These are phyloP conservation scores for Tetracentron sinense DNA, from an alignment of 164 flowering plant genomes.

Conservation along the genomic window DNA sequence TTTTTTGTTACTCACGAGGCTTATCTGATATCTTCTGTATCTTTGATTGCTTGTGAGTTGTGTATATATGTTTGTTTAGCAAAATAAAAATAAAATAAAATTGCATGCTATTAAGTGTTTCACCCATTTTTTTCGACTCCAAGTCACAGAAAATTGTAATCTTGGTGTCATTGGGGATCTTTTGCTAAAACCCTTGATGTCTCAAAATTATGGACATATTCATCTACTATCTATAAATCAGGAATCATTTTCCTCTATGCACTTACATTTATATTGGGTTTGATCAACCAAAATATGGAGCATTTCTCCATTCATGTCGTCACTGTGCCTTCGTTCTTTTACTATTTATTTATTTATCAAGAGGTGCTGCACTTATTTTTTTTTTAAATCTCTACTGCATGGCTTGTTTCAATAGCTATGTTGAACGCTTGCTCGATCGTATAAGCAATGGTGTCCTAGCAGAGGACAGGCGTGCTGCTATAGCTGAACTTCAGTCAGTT, in stretches of 20 bases:
- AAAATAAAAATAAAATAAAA: no score
- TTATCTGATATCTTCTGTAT: background rate
- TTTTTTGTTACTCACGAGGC: background rate
- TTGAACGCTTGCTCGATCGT: conserved; percentile 90
- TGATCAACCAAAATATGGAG: no score
- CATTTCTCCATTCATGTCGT: background rate
- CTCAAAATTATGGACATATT: no score
- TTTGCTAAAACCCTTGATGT: no score
- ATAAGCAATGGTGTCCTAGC: conserved; percentile 86
- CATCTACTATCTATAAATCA: no score
- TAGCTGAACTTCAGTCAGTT: conserved; percentile 84
- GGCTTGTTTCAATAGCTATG: conserved; percentile 46
- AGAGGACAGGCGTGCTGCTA: conserved; percentile 88
- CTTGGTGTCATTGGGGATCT: no score
- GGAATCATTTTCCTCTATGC: no score
- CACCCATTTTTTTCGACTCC: no score
- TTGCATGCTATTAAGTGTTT: no score
- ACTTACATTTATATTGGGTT: no score
- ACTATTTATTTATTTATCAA: background rate
- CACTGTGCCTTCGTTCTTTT: background rate
- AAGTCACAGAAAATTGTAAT: no score
- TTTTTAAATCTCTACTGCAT: background rate
- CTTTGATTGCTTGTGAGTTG: background rate
- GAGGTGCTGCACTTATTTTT: background rate
- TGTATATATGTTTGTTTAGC: no score